These are phyloP conservation scores for Eucalyptus leucophloia DNA, from an alignment of 345 rosid species.

Conservation along the genomic window DNA sequence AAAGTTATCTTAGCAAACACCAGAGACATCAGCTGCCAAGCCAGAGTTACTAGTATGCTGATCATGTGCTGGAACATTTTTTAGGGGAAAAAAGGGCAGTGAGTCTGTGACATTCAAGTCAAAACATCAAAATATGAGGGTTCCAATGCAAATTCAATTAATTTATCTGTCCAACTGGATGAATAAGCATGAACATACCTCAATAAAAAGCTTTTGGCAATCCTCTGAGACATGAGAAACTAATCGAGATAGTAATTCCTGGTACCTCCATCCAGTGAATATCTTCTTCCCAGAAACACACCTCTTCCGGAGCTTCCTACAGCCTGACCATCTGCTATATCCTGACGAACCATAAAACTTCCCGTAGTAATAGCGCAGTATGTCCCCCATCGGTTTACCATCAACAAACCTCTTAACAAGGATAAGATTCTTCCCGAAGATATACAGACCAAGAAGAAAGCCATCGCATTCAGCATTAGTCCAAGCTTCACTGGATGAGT, in stretches of 20 bases:
- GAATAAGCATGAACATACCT: constrained; percentile 13
- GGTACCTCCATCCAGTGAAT: constrained; percentile 39
- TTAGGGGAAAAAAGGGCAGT: not conserved
- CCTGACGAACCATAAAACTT: constrained; percentile 29
- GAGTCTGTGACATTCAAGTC: not conserved
- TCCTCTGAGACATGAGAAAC: constrained; percentile 16
- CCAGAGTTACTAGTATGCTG: not conserved
- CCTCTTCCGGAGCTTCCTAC: constrained; percentile 20
- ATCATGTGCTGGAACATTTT: not conserved
- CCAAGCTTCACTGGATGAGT: constrained; percentile 12
- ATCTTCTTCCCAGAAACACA: constrained; percentile 29
- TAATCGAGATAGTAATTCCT: constrained; percentile 39
- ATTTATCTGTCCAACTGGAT: not conserved
- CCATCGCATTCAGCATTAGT: constrained; percentile 14
- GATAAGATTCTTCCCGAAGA: constrained; percentile 44
- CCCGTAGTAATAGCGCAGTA: constrained; percentile 39
- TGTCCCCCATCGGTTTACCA: constrained; percentile 28
- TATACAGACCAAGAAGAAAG: constrained; percentile 49
- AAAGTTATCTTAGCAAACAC: not conserved
- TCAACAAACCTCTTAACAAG: constrained; percentile 30
- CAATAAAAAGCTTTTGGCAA: constrained; percentile 9
- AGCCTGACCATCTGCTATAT: constrained; percentile 33
- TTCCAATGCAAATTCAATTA: not conserved
- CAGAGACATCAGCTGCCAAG: not conserved
- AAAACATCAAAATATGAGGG: not conserved